A percentile compares a stretch with the other conserved stretches of the same genome.
Conservation (phyloP, 352 stramenopile species). For the Phytophthora boehmeriae region DNA sequence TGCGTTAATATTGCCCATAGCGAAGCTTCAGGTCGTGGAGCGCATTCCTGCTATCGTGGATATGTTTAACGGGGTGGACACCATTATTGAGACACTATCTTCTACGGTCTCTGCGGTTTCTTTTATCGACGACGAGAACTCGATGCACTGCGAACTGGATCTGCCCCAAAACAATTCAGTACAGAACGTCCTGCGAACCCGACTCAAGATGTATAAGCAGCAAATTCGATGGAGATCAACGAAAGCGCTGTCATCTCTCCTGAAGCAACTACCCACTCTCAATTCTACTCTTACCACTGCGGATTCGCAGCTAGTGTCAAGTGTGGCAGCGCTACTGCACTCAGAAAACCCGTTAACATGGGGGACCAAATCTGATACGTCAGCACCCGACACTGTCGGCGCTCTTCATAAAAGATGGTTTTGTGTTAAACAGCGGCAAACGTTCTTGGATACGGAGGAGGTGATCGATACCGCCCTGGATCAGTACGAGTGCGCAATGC, state of each 20-base stretch:
- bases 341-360: slow-evolving; percentile 58
- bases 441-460: slow-evolving; percentile 68
- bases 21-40: slow-evolving; percentile 66
- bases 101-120: slow-evolving; percentile 43
- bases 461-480: slow-evolving; percentile 79
- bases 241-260: slow-evolving; percentile 69
- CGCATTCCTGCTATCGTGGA: slow-evolving; percentile 71
- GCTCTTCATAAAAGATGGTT: slow-evolving; percentile 71
- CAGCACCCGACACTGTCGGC: slow-evolving; percentile 22
- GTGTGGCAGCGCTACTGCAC: slow-evolving; percentile 55
- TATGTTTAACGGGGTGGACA: slow-evolving; percentile 81
- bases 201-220: slow-evolving; percentile 76
- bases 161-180: slow-evolving; percentile 71
- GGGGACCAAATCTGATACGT: slow-evolving; percentile 19
- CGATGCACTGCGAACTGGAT: slow-evolving; percentile 50
- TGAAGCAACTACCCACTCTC: slow-evolving; percentile 72
- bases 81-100: slow-evolving; percentile 56
- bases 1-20: slow-evolving; percentile 44
- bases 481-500: slow-evolving; percentile 54
- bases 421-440: slow-evolving; percentile 74
- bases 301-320: slow-evolving; percentile 72
- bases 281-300: slow-evolving; percentile 41
- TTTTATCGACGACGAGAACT: slow-evolving; percentile 32
- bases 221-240: slow-evolving; percentile 83
- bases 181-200: slow-evolving; percentile 56